Base-by-base conservation (phyloP, 768 basidiomycete genomes). In the Lactarius tabidus region DNA sequence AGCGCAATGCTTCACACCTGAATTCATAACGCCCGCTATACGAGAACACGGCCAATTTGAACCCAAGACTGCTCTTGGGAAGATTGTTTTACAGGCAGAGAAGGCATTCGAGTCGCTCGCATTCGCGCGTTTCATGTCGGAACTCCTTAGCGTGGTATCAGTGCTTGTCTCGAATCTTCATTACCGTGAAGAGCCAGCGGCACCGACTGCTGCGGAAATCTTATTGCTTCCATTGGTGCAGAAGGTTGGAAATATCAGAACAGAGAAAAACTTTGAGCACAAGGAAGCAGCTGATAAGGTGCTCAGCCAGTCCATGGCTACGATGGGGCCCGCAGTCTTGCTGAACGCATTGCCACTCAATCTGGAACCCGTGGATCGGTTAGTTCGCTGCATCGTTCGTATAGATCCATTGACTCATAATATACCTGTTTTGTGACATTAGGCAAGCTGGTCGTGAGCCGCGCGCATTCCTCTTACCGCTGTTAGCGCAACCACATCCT, bases 381-480 rank as follows among this genome's bases (percentile, higher is more conserved):
- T 77, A 66, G 85, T 78, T 41, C 45, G 43, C 36, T 26, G 38
- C 15, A 36, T 38, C 28, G 17, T 54, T 28, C 36, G 31, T n/a
- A 18, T n/a, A 26, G 43, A 59, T 4, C 57, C 4, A 55, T 6
- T 56, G 36, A 45, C 52, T 36, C 35, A 60, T 64, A 43, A 71
- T 39, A 36, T 14, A 38, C 8, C 10, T 36, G 12, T 33, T 45
- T 9, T 29, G 14, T 29, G 20, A n/a, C 17, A 58, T 26, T 59
- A 93, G 91, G 18, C 78, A 84, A 77, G 79, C 85, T n/a, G 87
- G 87, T 55, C 81, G 79, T 39, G 91, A 93, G 70, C 94, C 95
- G 15, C 87, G 92, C 58, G 97, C 95, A 15, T 97, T 90, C 79
- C 81, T 99, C 48, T 82, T 99, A 7, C 95, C 97, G 2, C 81